Conservation (phyloP, 2,329 filamentous ascomycete species). For the Monosporascus sp. region DNA sequence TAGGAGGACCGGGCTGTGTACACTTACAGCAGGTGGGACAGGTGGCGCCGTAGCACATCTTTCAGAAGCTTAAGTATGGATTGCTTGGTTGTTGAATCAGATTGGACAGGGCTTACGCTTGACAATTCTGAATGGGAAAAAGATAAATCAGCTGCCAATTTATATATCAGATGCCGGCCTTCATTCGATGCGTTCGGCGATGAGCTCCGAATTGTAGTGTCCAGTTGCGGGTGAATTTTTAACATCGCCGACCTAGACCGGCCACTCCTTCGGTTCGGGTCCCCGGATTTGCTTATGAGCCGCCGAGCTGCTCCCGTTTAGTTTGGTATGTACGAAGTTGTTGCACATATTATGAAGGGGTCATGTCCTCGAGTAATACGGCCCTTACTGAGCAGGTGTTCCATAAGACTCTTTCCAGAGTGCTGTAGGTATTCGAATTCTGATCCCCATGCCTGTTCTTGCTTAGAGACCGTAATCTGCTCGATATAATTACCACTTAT, state of each 20-base stretch:
- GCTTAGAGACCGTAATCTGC: too few relatives aligned
- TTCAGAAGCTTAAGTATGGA: constrained; percentile 1
- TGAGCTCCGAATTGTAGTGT: constrained; percentile 5
- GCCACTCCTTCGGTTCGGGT: background rate
- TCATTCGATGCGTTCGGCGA: constrained; percentile 13
- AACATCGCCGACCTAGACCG: background rate
- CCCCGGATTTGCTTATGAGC: background rate
- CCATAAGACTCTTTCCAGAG: too few relatives aligned
- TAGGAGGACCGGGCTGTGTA: background rate
- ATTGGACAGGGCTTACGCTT: background rate
- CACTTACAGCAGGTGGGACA: constrained; percentile 16
- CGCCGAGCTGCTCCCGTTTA: background rate
- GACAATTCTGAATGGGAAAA: background rate
- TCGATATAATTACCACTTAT: too few relatives aligned
- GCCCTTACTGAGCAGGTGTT: too few relatives aligned
- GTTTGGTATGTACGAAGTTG: too few relatives aligned
- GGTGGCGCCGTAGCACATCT: constrained; percentile 22
- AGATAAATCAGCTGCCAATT: background rate
- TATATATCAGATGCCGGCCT: constrained; percentile 6
- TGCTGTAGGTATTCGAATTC: too few relatives aligned
- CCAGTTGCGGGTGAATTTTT: constrained; percentile 13
- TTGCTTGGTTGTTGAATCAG: background rate
- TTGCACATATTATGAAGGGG: too few relatives aligned
- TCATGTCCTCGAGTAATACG: too few relatives aligned
- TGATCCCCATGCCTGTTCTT: too few relatives aligned